Percentiles rank a stretch among this genome's conserved stretches.
Conservation (phyloP, 352 stramenopile species). For the Phytopythium boreale region DNA sequence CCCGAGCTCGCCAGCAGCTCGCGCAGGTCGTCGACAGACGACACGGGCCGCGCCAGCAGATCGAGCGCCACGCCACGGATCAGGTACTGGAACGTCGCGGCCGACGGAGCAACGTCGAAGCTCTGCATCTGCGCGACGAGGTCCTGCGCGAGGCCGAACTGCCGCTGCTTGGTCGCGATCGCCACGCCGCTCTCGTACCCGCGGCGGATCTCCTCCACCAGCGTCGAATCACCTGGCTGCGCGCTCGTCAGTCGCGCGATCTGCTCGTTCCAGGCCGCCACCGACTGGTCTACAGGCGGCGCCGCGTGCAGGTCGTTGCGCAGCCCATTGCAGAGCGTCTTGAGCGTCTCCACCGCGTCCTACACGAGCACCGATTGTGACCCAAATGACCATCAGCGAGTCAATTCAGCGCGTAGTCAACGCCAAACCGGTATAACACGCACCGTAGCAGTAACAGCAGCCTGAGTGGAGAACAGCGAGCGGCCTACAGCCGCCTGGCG, state of each 20-base stretch:
- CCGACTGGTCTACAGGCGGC: constrained; percentile 16
- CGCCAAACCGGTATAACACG: not conserved
- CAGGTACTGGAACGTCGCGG: constrained; percentile 45
- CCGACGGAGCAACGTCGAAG: constrained; percentile 25
- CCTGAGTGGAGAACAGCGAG: not conserved
- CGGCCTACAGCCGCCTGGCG: not conserved
- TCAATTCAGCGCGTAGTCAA: not conserved
- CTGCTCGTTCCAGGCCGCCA: constrained; percentile 33
- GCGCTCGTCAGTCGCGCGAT: constrained; percentile 24
- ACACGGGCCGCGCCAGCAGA: constrained; percentile 13
- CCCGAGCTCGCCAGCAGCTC: constrained; percentile 22
- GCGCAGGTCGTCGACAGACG: constrained; percentile 29
- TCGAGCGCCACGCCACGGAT: constrained; percentile 51
- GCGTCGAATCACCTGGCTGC: constrained; percentile 3
- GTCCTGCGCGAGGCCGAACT: constrained; percentile 43
- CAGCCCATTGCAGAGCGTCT: constrained; percentile 50
- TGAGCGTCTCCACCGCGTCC: constrained; percentile 32
- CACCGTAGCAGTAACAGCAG: not conserved
- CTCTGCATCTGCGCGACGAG: constrained; percentile 48
- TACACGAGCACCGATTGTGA: not conserved
- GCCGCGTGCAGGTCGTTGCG: constrained; percentile 43
- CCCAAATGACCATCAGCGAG: not conserved
- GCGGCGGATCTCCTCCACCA: constrained; percentile 29
- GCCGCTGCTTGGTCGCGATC: constrained; percentile 68
- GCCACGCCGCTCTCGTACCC: constrained; percentile 67